Conservation (phyloP, 2,329 filamentous ascomycete genomes). For the Alternaria sp. region DNA sequence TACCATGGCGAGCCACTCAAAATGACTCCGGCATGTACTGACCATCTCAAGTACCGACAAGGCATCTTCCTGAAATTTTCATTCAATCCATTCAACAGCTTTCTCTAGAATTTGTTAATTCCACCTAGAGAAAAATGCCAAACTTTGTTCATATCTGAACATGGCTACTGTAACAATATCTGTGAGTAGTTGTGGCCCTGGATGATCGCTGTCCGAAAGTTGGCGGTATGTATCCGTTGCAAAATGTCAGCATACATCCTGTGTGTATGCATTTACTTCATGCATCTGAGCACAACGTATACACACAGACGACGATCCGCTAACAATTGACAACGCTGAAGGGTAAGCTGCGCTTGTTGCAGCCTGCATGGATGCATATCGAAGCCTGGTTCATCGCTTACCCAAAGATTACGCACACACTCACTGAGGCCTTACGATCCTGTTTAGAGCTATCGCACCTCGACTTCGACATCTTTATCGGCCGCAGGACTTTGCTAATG, state of each 20-base stretch:
- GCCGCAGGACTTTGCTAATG: not conserved
- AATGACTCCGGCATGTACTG: not conserved
- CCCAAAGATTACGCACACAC: not conserved
- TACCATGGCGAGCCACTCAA: not conserved
- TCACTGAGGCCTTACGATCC: not conserved
- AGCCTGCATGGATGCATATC: not conserved
- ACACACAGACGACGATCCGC: not conserved
- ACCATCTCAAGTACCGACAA: not conserved
- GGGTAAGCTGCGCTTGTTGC: not conserved
- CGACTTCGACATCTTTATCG: not conserved
- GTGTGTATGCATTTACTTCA: not conserved
- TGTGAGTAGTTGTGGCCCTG: not conserved
- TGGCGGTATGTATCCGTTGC: not conserved
- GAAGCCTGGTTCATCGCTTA: not conserved
- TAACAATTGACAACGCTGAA: not conserved
- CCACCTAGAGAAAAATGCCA: not conserved
- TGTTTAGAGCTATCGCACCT: not conserved
- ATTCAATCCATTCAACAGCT: not conserved
- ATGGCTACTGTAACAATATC: not conserved
- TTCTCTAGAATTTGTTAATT: not conserved
- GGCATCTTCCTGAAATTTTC: not conserved
- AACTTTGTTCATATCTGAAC: not conserved
- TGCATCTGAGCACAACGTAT: not conserved
- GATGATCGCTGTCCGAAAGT: not conserved
- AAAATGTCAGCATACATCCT: not conserved